Evolutionary conservation across 192 early-diverging fungal genomes (phyloP), one percentile per base, ranked within the genome.

Genomic region (Rhizoclosmatium sp.): DNA sequence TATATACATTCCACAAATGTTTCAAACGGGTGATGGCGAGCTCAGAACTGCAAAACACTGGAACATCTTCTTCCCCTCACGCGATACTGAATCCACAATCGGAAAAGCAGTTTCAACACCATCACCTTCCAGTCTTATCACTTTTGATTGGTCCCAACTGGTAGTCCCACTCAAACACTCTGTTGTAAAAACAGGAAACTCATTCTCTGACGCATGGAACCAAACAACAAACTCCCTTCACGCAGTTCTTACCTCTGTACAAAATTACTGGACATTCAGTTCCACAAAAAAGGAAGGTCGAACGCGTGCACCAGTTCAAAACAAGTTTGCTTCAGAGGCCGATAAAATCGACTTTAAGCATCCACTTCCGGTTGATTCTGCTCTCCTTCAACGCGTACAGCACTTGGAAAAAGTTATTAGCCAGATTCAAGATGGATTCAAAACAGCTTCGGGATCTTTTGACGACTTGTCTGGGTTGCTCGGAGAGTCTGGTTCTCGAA

Each of bases 1-100:
- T 56, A 47, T 56, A 3, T 71, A 59, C 44, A 47, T 75, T 39
- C 59, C 69, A 14, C 49, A 31, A 10, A 58, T 58, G 48, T 58
- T 58, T n/a, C 3, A 7, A 4, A 71, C 69, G 12, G 69, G 56
- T 39, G 47, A 58, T 56, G 69, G 69, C 48, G 54, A 56, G 12
- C 21, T 44, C 4, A 3, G 21, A 48, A 21, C 21, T 10, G 4
- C 69, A 9, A 71, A 31, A 41, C 47, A 56, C 69, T 71, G 54
- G 69, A 56, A 71, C 23, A 45, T 56, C 3, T 71, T 59, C 21
- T 71, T 71, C 49, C 69, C 54, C 12, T 31, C n/a, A 7, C 47
- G 44, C 40, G 41, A 19, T 69, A 41, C 47, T 42, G 19, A 40
- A 5, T 42, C 40, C 31, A 40, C 44, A 16, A 21, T 12, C 64